These are phyloP conservation scores for Sporobolus alterniflorus DNA, from an alignment of 202 grass and related monocot species.

Conservation along the genomic window DNA sequence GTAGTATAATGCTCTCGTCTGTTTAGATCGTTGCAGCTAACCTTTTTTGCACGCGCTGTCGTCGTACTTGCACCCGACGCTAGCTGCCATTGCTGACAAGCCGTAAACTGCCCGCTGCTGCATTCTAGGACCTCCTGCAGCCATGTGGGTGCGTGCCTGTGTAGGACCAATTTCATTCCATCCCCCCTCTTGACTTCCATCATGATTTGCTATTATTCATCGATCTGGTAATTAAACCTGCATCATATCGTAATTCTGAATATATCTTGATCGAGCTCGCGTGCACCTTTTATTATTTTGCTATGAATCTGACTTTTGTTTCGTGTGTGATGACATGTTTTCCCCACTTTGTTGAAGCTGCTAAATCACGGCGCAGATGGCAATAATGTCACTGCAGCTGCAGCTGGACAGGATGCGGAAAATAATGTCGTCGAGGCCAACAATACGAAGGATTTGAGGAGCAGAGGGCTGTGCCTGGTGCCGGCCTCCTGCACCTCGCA, in stretches of 20 bases:
- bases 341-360: not conserved
- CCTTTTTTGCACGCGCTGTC: no score
- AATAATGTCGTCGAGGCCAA: not conserved
- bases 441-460: slow-evolving; percentile 40
- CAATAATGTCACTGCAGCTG: not conserved
- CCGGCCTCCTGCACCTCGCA: slow-evolving; percentile 52
- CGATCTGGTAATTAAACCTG: no score
- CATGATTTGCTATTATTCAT: not conserved
- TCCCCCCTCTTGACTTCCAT: not conserved
- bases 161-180: not conserved
- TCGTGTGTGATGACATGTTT: no score
- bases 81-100: slow-evolving; percentile 12
- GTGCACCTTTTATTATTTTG: not conserved
- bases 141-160: not conserved
- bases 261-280: not conserved
- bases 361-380: not conserved
- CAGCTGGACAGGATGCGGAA: not conserved
- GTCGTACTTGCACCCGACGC: not conserved
- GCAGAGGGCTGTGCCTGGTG: slow-evolving; percentile 64
- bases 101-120: not conserved
- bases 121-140: not conserved
- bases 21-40: slow-evolving; percentile 5
- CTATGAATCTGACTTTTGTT: no score
- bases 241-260: no score
- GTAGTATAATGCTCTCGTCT: not conserved